Base-by-base conservation (phyloP, 305 asterid genomes). In the Vinca major region DNA sequence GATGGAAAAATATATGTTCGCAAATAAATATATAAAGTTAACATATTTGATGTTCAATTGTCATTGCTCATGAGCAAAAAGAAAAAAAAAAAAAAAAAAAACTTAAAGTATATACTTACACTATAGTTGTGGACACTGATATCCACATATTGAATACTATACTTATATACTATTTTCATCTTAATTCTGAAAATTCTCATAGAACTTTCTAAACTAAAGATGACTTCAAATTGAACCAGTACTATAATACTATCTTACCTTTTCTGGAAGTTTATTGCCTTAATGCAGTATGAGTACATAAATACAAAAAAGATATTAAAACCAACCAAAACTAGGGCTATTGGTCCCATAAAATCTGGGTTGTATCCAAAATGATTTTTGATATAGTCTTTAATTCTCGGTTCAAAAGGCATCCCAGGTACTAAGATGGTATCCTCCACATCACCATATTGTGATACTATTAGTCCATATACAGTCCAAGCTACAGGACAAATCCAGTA, bases 401-500 rank as follows among this genome's bases (percentile, higher is more conserved):
- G 96, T 10, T 75, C 45, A 14, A 47, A n/a, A 13, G 69, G 0
- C 70, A 51, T 64, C 52, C 95, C 97, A 0, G 84, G 83, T 0
- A 83, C 89, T 0, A n/a, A 60, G 47, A 92, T 88, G 6, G 76
- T 75, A 0, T 36, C 60, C 53, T 75, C 77, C 44, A 80, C 74
- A 52, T 92, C 97, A 10, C 97, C 95, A 26, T 88, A 92, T 67
- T 92, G 96, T 20, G 95, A 91, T 41, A 88, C 78, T 63, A 92
- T 88, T 43, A 85, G 51, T n/a, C 98, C 98, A 12, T 92, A 87
- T 1, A 92, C 88, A 1, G 98, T 92, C 98, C 98, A 92, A 12
- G 96, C 95, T 68, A 90, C 86, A 0, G 98, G 98, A 72, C 97
- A 92, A 52, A 90, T 78, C 95, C 95, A 92, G 72, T 88, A 90